A percentile compares a stretch with the other conserved stretches of the same genome.
Conservation (phyloP, 495 filamentous ascomycete species). For the Trichodelitschia bisporula region DNA sequence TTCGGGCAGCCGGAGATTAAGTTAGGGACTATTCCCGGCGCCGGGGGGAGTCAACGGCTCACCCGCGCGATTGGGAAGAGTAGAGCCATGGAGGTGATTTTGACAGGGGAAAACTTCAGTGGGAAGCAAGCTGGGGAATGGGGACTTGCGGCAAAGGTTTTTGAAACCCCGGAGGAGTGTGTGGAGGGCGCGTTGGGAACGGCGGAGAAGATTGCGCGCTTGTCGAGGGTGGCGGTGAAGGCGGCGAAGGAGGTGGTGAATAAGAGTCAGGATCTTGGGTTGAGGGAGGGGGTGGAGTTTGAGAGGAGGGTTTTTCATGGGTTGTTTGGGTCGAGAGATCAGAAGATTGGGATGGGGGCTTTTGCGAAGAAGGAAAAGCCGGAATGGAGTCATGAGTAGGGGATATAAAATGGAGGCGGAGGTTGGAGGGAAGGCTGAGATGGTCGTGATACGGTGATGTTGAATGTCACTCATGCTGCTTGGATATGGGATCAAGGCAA, state of each 20-base stretch:
- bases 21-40: conserved; percentile 76
- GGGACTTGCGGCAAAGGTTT: conserved; percentile 68
- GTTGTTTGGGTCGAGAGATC: conserved; percentile 79
- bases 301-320: conserved; percentile 82
- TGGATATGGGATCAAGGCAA: too few relatives aligned
- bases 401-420: too few relatives aligned
- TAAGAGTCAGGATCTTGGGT: conserved; percentile 70
- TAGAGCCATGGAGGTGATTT: conserved; percentile 78
- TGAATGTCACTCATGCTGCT: too few relatives aligned
- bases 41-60: conserved; percentile 75
- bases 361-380: conserved; percentile 90
- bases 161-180: conserved; percentile 60
- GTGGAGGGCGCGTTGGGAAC: conserved; percentile 55
- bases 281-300: conserved; percentile 81
- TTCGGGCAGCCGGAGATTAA: conserved; percentile 97
- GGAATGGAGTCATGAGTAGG: conserved; percentile 69
- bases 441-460: too few relatives aligned
- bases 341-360: conserved; percentile 71
- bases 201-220: conserved; percentile 69
- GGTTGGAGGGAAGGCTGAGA: too few relatives aligned
- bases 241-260: conserved; percentile 97
- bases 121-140: conserved; percentile 66
- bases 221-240: conserved; percentile 54
- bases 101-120: conserved; percentile 63
- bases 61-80: conserved; percentile 72